These are phyloP conservation scores for Cyclostephanos tholiformis DNA, from an alignment of 108 stramenopile genomes.

Conservation along the genomic window DNA sequence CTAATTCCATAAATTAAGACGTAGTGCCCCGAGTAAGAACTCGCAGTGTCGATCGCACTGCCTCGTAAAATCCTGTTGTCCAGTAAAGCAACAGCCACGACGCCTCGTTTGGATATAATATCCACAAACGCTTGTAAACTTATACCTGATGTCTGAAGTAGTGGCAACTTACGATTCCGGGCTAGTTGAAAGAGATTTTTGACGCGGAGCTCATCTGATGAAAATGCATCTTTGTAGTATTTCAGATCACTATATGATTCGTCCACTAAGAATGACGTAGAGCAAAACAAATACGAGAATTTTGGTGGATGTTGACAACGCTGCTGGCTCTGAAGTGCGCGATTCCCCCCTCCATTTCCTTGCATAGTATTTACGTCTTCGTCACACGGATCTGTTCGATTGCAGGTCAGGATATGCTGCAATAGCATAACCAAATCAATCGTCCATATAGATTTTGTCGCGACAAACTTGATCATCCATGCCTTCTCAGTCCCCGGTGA, in stretches of 20 bases:
- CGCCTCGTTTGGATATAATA: conserved; percentile 52
- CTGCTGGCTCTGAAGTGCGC: conserved; percentile 25
- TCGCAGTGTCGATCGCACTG: not conserved
- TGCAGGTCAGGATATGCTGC: conserved; percentile 32
- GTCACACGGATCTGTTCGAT: not conserved
- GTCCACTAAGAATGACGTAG: conserved; percentile 57
- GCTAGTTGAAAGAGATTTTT: conserved; percentile 37
- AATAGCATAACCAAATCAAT: conserved; percentile 70
- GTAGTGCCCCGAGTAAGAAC: conserved; percentile 72
- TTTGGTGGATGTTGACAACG: conserved; percentile 1
- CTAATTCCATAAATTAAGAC: conserved; percentile 69
- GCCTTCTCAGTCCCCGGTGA: conserved; percentile 11
- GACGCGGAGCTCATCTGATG: conserved; percentile 58
- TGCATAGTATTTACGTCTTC: not conserved
- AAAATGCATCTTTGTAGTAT: conserved; percentile 71
- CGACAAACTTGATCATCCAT: conserved; percentile 43
- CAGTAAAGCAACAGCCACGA: conserved; percentile 72
- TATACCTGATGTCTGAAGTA: conserved; percentile 34
- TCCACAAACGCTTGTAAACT: conserved; percentile 50
- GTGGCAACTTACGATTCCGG: conserved; percentile 20
- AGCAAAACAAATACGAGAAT: conserved; percentile 41
- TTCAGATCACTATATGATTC: conserved; percentile 49
- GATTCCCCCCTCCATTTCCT: not conserved
- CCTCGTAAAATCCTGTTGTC: conserved; percentile 57
- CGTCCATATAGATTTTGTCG: conserved; percentile 79